Base-by-base conservation (phyloP, 805 yeast species). In the Sugiyamaella chiloensis region DNA sequence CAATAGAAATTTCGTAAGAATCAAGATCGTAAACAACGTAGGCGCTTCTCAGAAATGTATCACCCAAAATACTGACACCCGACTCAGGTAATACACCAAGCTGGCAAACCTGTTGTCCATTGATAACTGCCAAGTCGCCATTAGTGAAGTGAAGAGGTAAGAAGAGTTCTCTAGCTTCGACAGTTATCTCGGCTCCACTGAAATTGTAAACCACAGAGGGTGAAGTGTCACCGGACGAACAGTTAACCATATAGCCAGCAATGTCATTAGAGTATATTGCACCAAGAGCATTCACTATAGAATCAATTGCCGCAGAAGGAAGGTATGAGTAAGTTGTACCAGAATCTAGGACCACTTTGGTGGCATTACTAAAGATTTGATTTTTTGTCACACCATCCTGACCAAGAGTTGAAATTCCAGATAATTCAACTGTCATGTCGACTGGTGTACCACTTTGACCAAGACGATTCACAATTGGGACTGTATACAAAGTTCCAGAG, bases 1-100 rank as follows among this genome's bases (percentile, higher is more conserved):
- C 88, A 46, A 85, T 51, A 0, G 83, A 77, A 29, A 84, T 67
- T 56, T 77, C 71, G 43, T 62, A 63, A 54, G 73, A 75, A 14
- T 82, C 87, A 42, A 82, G 67, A 62, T 85, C 85, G 62, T 75
- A 81, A n/a, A 82, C 87, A 24, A 78, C 74, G 60, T 84, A 85
- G 2, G 81, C 83, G 40, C 76, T 73, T 42, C 85, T 70, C 52
- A 85, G 66, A 60, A 85, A 76, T 39, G 75, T 73, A 60, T 83
- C 88, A 11, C 91, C 91, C 27, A 85, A 68, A 42, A 81, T 69
- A 29, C 52, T 32, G 31, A 31, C 21, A 20, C 23, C 46, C 6
- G 55, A 24, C 2, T 16, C 17, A 16, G 41, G 32, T 9, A 24
- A 11, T n/a, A 50, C 20, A 3, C 48, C 48, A 9, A 42, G 34